phyloP scores from a whole-genome alignment of 352 stramenopile genomes.

The Phytophthora citricola region DNA sequence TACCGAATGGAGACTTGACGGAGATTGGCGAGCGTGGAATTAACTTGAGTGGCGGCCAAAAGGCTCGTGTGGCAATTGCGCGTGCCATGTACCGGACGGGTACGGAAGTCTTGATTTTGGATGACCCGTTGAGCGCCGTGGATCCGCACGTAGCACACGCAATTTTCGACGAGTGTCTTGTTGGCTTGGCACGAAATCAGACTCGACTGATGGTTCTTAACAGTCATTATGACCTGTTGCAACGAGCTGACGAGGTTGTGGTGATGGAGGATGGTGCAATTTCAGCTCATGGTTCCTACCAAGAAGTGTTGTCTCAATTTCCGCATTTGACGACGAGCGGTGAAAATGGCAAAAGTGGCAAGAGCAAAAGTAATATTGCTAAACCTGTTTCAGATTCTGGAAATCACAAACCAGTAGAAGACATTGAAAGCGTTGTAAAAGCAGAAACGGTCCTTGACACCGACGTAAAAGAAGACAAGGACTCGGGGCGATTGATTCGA shows the following conservation, averaged over 20 bases:
- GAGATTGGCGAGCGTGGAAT: constrained; percentile 71
- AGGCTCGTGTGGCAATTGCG: constrained; percentile 87
- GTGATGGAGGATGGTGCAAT: constrained; percentile 81
- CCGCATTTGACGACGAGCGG: constrained; percentile 19
- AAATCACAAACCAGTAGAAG: not conserved
- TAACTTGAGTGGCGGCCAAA: constrained; percentile 68
- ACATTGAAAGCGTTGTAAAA: not conserved
- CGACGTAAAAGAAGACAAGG: constrained; percentile 9
- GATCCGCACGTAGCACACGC: constrained; percentile 95
- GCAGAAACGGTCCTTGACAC: not conserved
- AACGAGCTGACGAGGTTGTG: constrained; percentile 59
- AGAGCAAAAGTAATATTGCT: not conserved
- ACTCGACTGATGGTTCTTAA: constrained; percentile 94
- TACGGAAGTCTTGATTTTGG: constrained; percentile 93
- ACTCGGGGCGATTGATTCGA: constrained; percentile 14
- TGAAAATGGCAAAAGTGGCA: constrained; percentile 1
- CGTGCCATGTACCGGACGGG: constrained; percentile 90
- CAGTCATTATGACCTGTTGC: constrained; percentile 89
- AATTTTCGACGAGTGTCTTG: constrained; percentile 93
- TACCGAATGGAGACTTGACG: constrained; percentile 64
- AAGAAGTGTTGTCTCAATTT: constrained; percentile 58
- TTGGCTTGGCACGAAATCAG: constrained; percentile 51
- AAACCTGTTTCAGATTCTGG: not conserved
- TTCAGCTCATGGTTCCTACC: constrained; percentile 75
- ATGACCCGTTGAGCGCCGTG: constrained; percentile 95